phyloP scores from a whole-genome alignment of 1,284 basidiomycete genomes.

The Apiotrichum brassicae region DNA sequence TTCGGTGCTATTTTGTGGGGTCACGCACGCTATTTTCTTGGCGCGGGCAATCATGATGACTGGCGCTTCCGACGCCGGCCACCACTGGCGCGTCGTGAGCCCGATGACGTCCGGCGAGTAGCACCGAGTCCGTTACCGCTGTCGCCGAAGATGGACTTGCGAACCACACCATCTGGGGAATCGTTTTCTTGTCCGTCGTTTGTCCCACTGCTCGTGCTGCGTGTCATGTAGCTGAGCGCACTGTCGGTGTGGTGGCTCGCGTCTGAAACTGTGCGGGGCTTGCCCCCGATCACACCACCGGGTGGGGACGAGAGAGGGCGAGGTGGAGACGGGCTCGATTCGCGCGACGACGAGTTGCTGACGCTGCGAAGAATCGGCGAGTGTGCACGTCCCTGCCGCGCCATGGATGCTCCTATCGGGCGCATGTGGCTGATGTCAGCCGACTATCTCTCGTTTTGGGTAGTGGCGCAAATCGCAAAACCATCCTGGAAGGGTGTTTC shows the following conservation, averaged over 20 bases:
- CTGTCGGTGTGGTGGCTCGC: neutral
- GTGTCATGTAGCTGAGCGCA: neutral
- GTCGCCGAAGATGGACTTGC: conserved; percentile 4
- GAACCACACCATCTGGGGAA: neutral
- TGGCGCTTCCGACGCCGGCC: neutral
- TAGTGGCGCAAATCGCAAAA: neutral
- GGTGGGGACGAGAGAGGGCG: conserved; percentile 1
- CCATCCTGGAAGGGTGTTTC: too few species aligned
- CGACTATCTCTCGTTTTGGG: neutral
- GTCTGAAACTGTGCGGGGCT: neutral
- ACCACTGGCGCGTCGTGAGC: neutral
- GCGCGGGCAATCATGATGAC: too few species aligned
- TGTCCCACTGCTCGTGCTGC: neutral
- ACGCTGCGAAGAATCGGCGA: neutral
- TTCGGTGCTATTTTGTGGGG: too few species aligned
- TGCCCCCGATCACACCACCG: neutral
- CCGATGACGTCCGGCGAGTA: neutral
- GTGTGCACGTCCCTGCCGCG: neutral
- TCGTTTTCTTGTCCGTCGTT: neutral
- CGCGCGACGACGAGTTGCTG: neutral
- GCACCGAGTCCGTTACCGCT: neutral
- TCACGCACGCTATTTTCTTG: too few species aligned
- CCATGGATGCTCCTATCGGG: neutral
- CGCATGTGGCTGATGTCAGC: conserved; percentile 5
- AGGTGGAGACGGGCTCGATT: neutral